These are phyloP conservation scores for Lathyrus sativus DNA, from an alignment of 306 rosid species.

Conservation along the genomic window DNA sequence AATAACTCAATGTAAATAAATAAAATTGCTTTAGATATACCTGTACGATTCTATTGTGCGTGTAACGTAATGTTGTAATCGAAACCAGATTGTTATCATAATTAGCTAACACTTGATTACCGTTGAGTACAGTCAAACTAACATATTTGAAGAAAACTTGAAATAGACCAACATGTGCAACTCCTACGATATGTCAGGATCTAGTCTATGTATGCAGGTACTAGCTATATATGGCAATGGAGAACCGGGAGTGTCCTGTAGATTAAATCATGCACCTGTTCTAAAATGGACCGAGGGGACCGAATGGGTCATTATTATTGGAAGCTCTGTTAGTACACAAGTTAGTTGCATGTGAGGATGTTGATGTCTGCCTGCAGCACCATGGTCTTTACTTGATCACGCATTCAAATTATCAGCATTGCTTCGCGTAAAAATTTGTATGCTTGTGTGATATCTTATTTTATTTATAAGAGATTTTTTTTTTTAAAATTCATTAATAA, in stretches of 20 bases:
- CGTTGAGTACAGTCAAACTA: not conserved
- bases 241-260: conserved; percentile 1
- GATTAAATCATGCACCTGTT: conserved; percentile 19
- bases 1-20: not conserved
- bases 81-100: too few relatives aligned
- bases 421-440: too few relatives aligned
- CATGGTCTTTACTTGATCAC: not conserved
- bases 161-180: conserved; percentile 1
- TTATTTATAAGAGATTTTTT: too few relatives aligned
- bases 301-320: not conserved
- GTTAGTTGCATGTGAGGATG: conserved; percentile 35
- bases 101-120: too few relatives aligned
- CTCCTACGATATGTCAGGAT: not conserved
- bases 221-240: conserved; percentile 5
- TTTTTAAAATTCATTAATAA: too few relatives aligned
- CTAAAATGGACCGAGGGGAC: not conserved
- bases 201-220: conserved; percentile 5
- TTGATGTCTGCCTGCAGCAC: not conserved
- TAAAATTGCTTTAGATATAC: too few relatives aligned
- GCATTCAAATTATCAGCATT: too few relatives aligned
- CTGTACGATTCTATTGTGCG: too few relatives aligned
- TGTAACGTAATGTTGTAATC: too few relatives aligned
- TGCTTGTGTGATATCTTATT: too few relatives aligned
- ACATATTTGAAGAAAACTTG: not conserved
- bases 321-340: conserved; percentile 14